Evolutionary conservation across 108 stramenopile species (phyloP), one percentile per base, ranked within the genome.

Genomic region (Phaeodactylum tricornutum): DNA sequence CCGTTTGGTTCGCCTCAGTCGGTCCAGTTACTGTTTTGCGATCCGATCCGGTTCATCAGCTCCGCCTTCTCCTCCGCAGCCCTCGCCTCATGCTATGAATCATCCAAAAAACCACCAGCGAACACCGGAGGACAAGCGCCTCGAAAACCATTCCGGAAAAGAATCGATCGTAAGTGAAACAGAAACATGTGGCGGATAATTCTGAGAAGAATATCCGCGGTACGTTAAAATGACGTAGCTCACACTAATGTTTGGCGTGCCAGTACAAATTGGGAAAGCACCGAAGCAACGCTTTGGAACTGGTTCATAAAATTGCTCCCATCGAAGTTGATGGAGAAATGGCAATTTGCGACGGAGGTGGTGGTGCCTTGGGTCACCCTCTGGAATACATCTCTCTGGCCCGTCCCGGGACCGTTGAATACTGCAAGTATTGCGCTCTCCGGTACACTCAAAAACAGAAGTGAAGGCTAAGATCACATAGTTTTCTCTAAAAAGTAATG

Each of bases 311-410:
- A 51, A 68, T 88, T 23, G 87, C 94, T 22, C 71, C 90, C 19
- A 80, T 94, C 24, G 74, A 84, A 66, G 95, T 96, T 15, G 87
- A 89, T 31, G 92, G 86, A 21, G 75, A 88, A 38, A 76, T 87
- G 57, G 93, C 93, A 27, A 59, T 94, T 29, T 97, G 96, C 60
- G 91, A 93, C 59, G 94, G 94, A 3, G 97, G 97, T 29, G 92
- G 92, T 39, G 97, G 97, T 0, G 79, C 90, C 7, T 62, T 98
- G 47, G 97, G 97, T 4, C 95, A 98, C 66, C 97, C 97, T 25
- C 29, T 98, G 52, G 94, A 98, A 42, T 98, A 90, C 55, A 83
- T 90, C 50, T 79, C 77, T 44, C 57, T 90, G 50, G 67, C 64
- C 27, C 72, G 75, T 12, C 72, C 71, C n/a, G 79, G 76, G 12